Conservation (phyloP, 192 early-diverging fungal species). For the Phycomyces nitens region DNA sequence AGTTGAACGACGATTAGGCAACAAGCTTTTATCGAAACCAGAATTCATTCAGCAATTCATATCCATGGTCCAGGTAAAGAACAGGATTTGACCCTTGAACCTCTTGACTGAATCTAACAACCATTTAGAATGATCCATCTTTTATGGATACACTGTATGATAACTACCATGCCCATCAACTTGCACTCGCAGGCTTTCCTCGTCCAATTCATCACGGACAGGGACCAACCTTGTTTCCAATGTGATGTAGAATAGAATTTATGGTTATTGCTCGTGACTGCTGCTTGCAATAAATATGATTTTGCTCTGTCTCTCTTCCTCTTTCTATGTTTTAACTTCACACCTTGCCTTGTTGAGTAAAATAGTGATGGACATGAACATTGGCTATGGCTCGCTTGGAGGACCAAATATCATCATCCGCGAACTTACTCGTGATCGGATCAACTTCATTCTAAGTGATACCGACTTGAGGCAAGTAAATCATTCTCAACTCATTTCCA, state of each 20-base stretch:
- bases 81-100: too few relatives aligned
- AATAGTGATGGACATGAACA: constrained; percentile 12
- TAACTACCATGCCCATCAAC: background rate
- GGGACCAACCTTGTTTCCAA: too few relatives aligned
- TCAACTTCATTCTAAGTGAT: constrained; percentile 84
- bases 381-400: constrained; percentile 25
- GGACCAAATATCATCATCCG: constrained; percentile 59
- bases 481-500: background rate
- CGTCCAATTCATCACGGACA: background rate
- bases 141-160: background rate
- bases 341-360: background rate
- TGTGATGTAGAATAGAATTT: too few relatives aligned
- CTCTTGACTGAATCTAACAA: too few relatives aligned
- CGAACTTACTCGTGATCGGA: constrained; percentile 50
- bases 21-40: constrained; percentile 38
- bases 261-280: background rate
- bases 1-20: constrained; percentile 9
- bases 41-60: constrained; percentile 49
- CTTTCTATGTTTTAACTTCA: constrained; percentile 1
- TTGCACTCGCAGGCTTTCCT: background rate
- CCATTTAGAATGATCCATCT: background rate
- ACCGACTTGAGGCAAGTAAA: constrained; percentile 70
- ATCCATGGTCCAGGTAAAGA: constrained; percentile 37
- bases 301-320: background rate
- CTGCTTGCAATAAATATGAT: background rate